Conservation (phyloP, 73 alveolate genomes). For the Blepharisma japonicum region DNA sequence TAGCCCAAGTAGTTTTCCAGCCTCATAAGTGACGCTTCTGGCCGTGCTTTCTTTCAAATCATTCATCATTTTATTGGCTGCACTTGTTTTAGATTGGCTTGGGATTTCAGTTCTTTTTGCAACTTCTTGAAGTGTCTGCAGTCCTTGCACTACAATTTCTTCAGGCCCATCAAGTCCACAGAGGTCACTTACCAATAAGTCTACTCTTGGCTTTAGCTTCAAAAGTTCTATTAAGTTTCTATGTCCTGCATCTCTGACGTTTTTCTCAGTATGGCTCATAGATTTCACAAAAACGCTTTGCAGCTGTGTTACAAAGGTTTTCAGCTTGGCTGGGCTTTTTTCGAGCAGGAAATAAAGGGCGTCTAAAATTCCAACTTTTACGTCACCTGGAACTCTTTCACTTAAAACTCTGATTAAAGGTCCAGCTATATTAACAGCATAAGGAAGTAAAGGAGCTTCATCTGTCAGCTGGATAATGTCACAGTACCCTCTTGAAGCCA, state of each 20-base stretch:
- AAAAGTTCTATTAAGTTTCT: not conserved
- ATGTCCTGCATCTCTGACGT: conserved; percentile 20
- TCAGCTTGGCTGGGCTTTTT: conserved; percentile 36
- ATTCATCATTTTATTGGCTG: not conserved
- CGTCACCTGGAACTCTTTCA: conserved; percentile 63
- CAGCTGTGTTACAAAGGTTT: conserved; percentile 54
- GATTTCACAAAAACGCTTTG: conserved; percentile 55
- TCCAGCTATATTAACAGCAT: conserved; percentile 57
- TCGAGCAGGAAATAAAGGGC: conserved; percentile 36
- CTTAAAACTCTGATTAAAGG: conserved; percentile 65
- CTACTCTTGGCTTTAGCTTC: conserved; percentile 25
- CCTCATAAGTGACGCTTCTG: not conserved
- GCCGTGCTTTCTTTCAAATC: not conserved
- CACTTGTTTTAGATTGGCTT: conserved; percentile 11
- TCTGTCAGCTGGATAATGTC: not conserved
- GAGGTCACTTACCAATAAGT: conserved; percentile 5
- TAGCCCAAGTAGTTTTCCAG: conserved; percentile 18
- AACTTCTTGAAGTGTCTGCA: not conserved
- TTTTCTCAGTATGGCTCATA: conserved; percentile 34
- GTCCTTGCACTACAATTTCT: not conserved
- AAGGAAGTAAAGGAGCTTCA: not conserved
- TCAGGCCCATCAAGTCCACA: not conserved
- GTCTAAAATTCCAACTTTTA: conserved; percentile 52
- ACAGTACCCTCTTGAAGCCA: conserved; percentile 13
- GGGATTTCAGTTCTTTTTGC: conserved; percentile 7